A percentile compares a stretch with the other conserved stretches of the same genome.
Conservation (phyloP, 1,139 yeast genomes). For the Pichia inconspicua region DNA sequence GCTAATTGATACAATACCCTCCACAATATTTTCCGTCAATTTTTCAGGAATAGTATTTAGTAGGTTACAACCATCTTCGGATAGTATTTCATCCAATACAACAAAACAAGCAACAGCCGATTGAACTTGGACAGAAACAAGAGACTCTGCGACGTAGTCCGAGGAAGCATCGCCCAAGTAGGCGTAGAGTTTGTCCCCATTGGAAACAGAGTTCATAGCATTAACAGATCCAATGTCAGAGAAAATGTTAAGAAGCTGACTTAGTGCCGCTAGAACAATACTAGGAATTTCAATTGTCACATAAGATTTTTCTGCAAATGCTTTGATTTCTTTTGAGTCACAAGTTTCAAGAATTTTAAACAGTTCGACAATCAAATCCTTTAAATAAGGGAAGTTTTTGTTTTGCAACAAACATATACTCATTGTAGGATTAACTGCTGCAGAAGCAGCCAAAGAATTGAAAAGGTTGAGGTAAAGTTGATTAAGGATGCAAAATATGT, state of each 20-base stretch:
- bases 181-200: conserved; percentile 19
- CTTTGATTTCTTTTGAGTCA: conserved; percentile 12
- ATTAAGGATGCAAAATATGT: conserved; percentile 30
- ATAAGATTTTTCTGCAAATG: conserved; percentile 15
- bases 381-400: conserved; percentile 15
- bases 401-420: conserved; percentile 24
- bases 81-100: conserved; percentile 30
- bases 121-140: conserved; percentile 35
- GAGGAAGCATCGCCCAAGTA: conserved; percentile 14
- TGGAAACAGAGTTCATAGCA: conserved; percentile 18
- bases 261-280: conserved; percentile 17
- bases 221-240: conserved; percentile 18
- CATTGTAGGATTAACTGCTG: conserved; percentile 22
- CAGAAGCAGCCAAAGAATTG: conserved; percentile 18
- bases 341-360: conserved; percentile 16
- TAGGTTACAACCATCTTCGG: conserved; percentile 20
- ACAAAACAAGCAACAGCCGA: conserved; percentile 34
- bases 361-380: conserved; percentile 18
- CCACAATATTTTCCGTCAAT: conserved; percentile 30
- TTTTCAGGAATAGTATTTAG: conserved; percentile 20
- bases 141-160: conserved; percentile 23
- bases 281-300: conserved; percentile 21
- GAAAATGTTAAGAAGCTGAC: conserved; percentile 19
- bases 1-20: conserved; percentile 33
- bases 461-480: conserved; percentile 20